These are phyloP conservation scores for Polyporus arcularius DNA, from an alignment of 768 basidiomycete species.

Conservation along the genomic window DNA sequence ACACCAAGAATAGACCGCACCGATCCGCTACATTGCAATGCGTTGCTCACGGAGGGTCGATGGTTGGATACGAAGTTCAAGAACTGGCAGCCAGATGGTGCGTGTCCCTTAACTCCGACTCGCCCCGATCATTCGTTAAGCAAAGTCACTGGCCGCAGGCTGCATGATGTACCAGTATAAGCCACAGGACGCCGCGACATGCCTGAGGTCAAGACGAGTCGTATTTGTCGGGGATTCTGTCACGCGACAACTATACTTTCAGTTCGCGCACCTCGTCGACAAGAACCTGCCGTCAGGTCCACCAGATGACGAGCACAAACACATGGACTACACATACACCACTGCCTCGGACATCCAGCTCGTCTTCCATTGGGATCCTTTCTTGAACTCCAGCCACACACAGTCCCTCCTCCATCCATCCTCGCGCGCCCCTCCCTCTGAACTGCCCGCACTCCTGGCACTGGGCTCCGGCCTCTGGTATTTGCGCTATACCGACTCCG, in stretches of 20 bases:
- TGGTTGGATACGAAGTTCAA: conserved; percentile 71
- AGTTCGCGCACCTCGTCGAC: conserved; percentile 65
- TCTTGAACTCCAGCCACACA: conserved; percentile 68
- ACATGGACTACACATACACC: conserved; percentile 58
- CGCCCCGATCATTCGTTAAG: conserved; percentile 8
- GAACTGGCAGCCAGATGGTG: conserved; percentile 91
- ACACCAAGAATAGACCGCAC: conserved; percentile 51
- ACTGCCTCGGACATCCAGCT: conserved; percentile 49
- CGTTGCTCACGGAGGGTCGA: conserved; percentile 68
- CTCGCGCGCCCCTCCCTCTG: conserved; percentile 11
- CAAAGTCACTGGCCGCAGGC: conserved; percentile 41
- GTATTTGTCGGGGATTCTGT: conserved; percentile 87
- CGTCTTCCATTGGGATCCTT: conserved; percentile 85
- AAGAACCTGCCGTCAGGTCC: conserved; percentile 51
- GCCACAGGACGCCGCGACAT: conserved; percentile 51
- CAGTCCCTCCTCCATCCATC: conserved; percentile 40
- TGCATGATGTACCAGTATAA: conserved; percentile 78
- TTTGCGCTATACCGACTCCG: conserved; percentile 74
- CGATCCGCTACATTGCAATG: conserved; percentile 73
- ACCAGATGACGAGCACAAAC: conserved; percentile 62
- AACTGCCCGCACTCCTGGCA: conserved; percentile 66
- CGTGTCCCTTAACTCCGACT: conserved; percentile 22
- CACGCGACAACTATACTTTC: conserved; percentile 78
- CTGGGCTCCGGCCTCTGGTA: conserved; percentile 91
- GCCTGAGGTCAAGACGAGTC: conserved; percentile 59